Evolutionary conservation across 2,329 filamentous ascomycete species (phyloP), one percentile per base, ranked within the genome.

Genomic region (Fusarium sacchari): DNA sequence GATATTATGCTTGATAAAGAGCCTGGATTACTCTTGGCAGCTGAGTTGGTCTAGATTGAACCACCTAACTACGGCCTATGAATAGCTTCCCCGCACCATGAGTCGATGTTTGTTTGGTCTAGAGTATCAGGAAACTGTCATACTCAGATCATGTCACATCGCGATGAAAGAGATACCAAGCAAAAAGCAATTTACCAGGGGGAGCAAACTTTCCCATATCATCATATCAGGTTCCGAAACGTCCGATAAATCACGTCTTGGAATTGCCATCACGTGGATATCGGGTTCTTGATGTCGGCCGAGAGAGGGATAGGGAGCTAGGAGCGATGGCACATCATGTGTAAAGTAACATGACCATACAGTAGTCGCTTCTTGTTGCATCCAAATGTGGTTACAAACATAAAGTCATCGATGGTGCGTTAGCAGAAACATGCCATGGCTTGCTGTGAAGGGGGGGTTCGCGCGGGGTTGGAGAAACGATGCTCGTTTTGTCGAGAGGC

Each of bases 121-220:
- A 12, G 44, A 42, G 46, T 61, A 47, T 40, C 60, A 40, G 15
- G 39, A 43, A 59, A 43, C 39, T 66, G 61, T 73, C 72, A 75
- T 75, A 37, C 65, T 73, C 68, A 76, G 64, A 64, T 73, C 74
- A 71, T 76, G 58, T 43, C 60, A 65, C 72, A 71, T 72, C 73
- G 58, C 37, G 34, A 46, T 46, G 30, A 42, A 18, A 15, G 15
- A 32, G 10, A 52, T 50, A 36, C 20, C 30, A 11, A 62, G 39
- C 13, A 39, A 52, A 52, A 40, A 40, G n/a, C 6, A 24, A 26
- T 20, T 34, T 43, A 20, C 37, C 26, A 39, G 37, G 28, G 44
- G 69, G 49, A 57, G 69, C 22, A 61, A 71, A 71, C 57, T 68
- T 72, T 72, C 69, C 69, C 69, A 72, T 72, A 46, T 43, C 40